A percentile compares a stretch with the other conserved stretches of the same genome.
phyloP scores from a whole-genome alignment of 257 asterid species.

The Lycium barbarum region DNA sequence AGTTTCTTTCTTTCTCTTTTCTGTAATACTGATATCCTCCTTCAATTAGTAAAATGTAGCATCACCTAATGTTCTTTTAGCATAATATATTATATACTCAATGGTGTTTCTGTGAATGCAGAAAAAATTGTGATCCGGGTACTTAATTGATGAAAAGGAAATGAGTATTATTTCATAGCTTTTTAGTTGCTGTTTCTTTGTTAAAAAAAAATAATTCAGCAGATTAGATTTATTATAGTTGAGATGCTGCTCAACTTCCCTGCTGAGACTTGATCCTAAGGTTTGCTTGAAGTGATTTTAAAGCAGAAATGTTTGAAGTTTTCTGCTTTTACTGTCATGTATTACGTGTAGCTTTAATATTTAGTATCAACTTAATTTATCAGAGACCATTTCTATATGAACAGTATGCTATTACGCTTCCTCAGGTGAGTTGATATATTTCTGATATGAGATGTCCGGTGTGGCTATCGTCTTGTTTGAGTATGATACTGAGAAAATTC shows the following conservation, averaged over 20 bases:
- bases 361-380: neutral
- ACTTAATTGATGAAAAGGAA: neutral
- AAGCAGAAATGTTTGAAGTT: neutral
- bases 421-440: neutral
- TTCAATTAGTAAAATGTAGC: neutral
- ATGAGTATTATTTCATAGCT: neutral
- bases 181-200: neutral
- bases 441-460: neutral
- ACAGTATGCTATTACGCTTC: neutral
- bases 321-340: neutral
- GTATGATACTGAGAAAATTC: neutral
- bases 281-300: neutral
- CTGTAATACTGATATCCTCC: neutral
- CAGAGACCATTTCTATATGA: neutral
- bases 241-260: neutral
- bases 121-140: neutral
- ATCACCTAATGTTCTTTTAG: neutral
- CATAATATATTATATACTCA: neutral
- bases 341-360: neutral
- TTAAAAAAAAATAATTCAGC: neutral
- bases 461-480: neutral
- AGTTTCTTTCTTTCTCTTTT: slow-evolving; percentile 24
- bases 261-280: neutral
- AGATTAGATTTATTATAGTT: slow-evolving; percentile 6
- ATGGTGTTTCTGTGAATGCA: neutral